Conservation (phyloP, 1,284 basidiomycete species). For the Ceratobasidium sp. region DNA sequence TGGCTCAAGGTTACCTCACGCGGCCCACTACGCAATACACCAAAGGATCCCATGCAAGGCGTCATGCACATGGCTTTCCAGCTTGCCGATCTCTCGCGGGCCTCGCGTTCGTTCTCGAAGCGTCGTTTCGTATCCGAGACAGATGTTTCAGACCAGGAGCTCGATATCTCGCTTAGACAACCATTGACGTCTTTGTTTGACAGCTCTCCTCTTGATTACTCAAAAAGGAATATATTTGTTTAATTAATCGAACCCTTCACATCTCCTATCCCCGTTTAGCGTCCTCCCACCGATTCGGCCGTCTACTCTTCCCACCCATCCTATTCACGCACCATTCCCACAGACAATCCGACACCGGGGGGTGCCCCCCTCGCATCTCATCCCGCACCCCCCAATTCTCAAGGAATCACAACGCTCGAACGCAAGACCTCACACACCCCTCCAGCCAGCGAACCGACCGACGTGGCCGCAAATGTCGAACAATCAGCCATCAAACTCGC, state of each 20-base stretch:
- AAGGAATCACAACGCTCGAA: not conserved
- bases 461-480: constrained; percentile 5
- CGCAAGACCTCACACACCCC: constrained; percentile 19
- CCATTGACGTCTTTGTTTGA: too few species aligned
- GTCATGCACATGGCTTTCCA: too few species aligned
- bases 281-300: too few species aligned
- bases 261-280: not conserved
- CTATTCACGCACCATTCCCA: not conserved
- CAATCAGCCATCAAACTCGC: not conserved
- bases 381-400: constrained; percentile 16
- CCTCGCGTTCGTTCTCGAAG: too few species aligned
- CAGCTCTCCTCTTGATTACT: too few species aligned
- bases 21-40: not conserved
- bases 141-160: not conserved
- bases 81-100: too few species aligned
- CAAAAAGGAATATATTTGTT: not conserved
- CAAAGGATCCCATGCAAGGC: not conserved
- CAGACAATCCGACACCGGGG: not conserved
- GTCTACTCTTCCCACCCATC: not conserved
- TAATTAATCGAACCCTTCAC: not conserved
- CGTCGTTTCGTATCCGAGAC: not conserved
- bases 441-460: not conserved
- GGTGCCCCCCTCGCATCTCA: not conserved
- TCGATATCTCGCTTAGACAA: not conserved
- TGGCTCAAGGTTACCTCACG: not conserved